Percentiles rank a stretch among this genome's conserved stretches.
Conservation (phyloP, 345 rosid species). For the Xanthoceras sorbifolium region DNA sequence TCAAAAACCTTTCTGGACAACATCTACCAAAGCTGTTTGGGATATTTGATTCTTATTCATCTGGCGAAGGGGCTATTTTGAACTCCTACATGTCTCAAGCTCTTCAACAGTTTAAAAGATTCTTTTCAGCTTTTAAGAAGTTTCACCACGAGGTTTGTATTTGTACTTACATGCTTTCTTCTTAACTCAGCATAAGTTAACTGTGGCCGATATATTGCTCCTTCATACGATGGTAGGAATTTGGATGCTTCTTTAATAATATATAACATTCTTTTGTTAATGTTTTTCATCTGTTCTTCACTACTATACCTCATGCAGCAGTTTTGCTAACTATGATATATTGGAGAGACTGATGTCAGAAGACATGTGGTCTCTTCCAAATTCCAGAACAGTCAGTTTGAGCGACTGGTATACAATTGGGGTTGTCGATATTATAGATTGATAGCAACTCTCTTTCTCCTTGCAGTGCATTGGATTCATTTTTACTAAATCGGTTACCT, state of each 20-base stretch:
- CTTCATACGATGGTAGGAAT: background rate
- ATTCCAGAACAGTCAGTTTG: background rate
- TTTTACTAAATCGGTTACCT: background rate
- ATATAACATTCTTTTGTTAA: background rate
- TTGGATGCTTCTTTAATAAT: background rate
- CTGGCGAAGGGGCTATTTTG: slow-evolving; percentile 27
- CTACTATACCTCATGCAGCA: background rate
- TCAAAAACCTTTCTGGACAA: slow-evolving; percentile 35
- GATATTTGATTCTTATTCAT: slow-evolving; percentile 31
- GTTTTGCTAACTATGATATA: background rate
- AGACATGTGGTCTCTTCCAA: background rate
- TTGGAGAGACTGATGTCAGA: background rate
- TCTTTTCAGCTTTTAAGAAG: slow-evolving; percentile 47
- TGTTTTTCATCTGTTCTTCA: background rate
- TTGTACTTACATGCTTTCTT: slow-evolving; percentile 22
- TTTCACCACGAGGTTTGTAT: slow-evolving; percentile 82
- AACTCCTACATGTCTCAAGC: slow-evolving; percentile 35
- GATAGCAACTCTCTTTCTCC: background rate
- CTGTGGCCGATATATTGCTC: background rate
- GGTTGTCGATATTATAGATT: background rate
- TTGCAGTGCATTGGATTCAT: background rate
- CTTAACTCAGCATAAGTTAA: background rate
- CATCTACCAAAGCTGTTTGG: slow-evolving; percentile 38
- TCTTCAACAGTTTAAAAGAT: slow-evolving; percentile 37
- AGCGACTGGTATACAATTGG: background rate